Base-by-base conservation (phyloP, 2,329 filamentous ascomycete species). In the Monascus ruber region DNA sequence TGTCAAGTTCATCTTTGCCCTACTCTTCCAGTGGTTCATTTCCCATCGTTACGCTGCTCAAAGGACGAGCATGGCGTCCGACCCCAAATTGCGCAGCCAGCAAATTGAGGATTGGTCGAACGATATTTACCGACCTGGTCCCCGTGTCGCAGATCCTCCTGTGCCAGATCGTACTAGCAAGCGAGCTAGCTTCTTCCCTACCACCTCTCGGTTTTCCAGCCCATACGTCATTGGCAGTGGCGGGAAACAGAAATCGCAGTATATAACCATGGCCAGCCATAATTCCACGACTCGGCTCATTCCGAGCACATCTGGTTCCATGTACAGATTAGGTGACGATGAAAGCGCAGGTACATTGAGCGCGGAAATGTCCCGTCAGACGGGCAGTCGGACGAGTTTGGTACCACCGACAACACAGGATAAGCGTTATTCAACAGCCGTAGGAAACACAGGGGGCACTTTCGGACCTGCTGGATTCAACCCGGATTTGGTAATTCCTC, bases 71-170 rank as follows among this genome's bases (percentile, higher is more conserved):
- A 81, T 94, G 60, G 79, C 78, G 10, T 79, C 81, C 4, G 78
- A 91, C 59, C 77, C 81, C 48, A 87, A 89, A 60, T 83, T 88
- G 65, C 80, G 91, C 42, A 83, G 88, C 50, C 79, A 83, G 51
- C 87, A 96, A 65, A 98, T 98, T 48, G 91, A 98, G 62, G 89
- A 95, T 53, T 98, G 91, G 91, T 83, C 82, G 9, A 85, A 96
- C 48, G 91, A 98, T 56, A 98, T 98, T 52, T 96, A 98, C 63
- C 83, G 87, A 33, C 84, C 89, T 3, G 86, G 87, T 24, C 80
- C 83, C 39, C 83, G 87, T 48, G 72, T 95, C 47, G 76, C 81
- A 3, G 91, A 94, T 52, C 68, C 82, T 33, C 75, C 77, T 42
- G 82, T 77, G 54, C 70, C 74, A 9, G 86, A 89, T 47, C 76